Conservation (phyloP, 139 green algal species). For the Gonium pectorale region DNA sequence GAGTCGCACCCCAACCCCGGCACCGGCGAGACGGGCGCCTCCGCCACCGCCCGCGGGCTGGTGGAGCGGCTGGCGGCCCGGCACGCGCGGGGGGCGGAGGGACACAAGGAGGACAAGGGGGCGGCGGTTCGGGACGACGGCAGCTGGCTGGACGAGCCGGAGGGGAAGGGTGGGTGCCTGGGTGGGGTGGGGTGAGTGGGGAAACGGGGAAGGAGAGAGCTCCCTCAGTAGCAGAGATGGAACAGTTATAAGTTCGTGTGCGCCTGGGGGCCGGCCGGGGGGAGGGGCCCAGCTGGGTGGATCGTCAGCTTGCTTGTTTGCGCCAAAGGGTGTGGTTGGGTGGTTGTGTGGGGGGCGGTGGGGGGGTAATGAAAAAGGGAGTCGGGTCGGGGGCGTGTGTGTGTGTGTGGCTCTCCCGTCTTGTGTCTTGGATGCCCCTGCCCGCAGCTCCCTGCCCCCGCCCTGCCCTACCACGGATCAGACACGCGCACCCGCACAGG, state of each 20-base stretch:
- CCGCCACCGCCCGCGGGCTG: neutral
- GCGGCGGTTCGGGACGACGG: neutral
- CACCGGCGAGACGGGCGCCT: conserved; percentile 1
- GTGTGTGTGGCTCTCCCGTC: no score
- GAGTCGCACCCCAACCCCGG: conserved; percentile 19
- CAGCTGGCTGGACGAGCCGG: conserved; percentile 28
- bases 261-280: neutral
- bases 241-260: neutral
- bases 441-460: no score
- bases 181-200: neutral
- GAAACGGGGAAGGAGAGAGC: neutral
- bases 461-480: no score
- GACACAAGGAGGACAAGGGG: neutral
- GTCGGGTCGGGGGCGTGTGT: no score
- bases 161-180: neutral
- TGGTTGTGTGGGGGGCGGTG: no score
- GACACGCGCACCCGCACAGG: no score
- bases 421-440: no score
- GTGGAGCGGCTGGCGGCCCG: conserved; percentile 21
- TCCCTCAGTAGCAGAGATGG: no score
- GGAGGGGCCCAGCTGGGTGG: neutral
- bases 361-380: no score
- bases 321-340: no score
- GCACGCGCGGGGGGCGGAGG: neutral
- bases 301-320: no score